Conservation (phyloP, 768 basidiomycete species). For the Holtermannia corniformis region DNA sequence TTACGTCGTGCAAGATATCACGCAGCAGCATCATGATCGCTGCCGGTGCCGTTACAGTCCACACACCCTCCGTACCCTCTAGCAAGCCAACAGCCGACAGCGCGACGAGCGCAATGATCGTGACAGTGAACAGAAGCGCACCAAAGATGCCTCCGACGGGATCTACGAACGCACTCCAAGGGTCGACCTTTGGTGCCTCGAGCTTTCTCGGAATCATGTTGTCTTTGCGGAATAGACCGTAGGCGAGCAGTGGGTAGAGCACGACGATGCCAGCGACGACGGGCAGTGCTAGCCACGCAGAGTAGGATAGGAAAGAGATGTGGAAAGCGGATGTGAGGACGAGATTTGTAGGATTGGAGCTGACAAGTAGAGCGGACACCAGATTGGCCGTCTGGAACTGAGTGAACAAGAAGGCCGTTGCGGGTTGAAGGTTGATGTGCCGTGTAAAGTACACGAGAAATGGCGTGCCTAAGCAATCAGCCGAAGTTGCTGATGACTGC, state of each 20-base stretch:
- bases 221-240: conserved; percentile 14
- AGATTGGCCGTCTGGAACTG: conserved; percentile 66
- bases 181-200: conserved; percentile 39
- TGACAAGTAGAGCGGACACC: conserved; percentile 55
- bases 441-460: conserved; percentile 82
- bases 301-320: conserved; percentile 66
- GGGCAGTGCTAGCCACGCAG: conserved; percentile 72
- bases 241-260: conserved; percentile 48
- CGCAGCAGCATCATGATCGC: conserved; percentile 61
- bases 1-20: conserved; percentile 43
- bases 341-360: conserved; percentile 89
- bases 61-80: conserved; percentile 38
- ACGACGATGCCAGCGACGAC: conserved; percentile 57
- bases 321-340: conserved; percentile 79
- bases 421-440: conserved; percentile 47
- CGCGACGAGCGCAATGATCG: conserved; percentile 64
- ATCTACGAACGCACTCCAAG: conserved; percentile 61
- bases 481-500: neutral
- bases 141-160: conserved; percentile 66
- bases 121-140: conserved; percentile 54
- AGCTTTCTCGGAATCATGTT: conserved; percentile 25
- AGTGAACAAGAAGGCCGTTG: conserved; percentile 45
- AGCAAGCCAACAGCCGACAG: conserved; percentile 49
- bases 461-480: conserved; percentile 46
- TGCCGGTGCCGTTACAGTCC: conserved; percentile 64